Percentiles rank a stretch among this genome's conserved stretches.
These are phyloP conservation scores for Kazachstania sp. DNA, from an alignment of 1,139 yeast genomes.

Conservation along the genomic window DNA sequence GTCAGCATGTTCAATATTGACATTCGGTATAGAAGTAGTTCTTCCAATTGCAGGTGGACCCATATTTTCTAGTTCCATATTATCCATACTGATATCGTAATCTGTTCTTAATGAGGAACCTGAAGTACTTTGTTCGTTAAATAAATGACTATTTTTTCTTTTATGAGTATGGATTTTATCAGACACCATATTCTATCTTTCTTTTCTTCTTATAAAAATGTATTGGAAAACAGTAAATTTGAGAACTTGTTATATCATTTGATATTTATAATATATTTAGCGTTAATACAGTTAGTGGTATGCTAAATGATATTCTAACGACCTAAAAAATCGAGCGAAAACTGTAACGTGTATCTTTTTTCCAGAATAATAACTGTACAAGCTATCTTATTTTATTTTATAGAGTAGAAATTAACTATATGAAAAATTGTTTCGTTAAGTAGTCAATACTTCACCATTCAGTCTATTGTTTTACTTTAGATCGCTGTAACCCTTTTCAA, in stretches of 20 bases:
- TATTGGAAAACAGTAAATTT: background rate
- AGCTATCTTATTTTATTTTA: too few relatives aligned
- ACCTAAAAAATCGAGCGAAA: too few relatives aligned
- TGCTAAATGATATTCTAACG: too few relatives aligned
- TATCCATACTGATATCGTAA: conserved; percentile 7
- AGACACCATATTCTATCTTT: background rate
- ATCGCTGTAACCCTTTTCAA: too few relatives aligned
- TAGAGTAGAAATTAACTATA: too few relatives aligned
- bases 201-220: background rate
- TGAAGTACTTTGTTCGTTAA: conserved; percentile 14
- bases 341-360: too few relatives aligned
- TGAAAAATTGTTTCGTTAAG: too few relatives aligned
- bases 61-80: conserved; percentile 5
- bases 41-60: conserved; percentile 5
- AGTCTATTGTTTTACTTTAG: too few relatives aligned
- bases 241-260: background rate
- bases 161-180: conserved; percentile 9
- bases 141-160: conserved; percentile 17
- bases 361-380: too few relatives aligned
- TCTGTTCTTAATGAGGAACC: conserved; percentile 10
- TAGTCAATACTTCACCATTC: too few relatives aligned
- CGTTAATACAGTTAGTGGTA: too few relatives aligned
- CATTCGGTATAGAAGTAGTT: conserved; percentile 2
- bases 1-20: background rate
- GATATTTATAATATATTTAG: too few relatives aligned